These are phyloP conservation scores for Schizochytrium sp. DNA, from an alignment of 108 stramenopile species.

Conservation along the genomic window DNA sequence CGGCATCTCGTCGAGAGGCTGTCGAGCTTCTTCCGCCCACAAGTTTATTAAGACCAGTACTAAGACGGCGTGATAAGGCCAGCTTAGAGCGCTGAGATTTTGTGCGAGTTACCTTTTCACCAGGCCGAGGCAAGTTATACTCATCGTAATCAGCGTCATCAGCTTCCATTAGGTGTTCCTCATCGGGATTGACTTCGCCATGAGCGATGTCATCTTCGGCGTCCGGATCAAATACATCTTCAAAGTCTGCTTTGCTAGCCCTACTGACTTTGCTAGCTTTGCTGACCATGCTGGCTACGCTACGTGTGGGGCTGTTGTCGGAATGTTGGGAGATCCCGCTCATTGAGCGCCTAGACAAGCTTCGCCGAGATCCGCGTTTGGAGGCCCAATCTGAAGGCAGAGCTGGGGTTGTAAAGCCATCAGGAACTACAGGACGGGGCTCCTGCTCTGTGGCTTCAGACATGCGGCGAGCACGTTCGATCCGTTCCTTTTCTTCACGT, in stretches of 20 bases:
- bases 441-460: background rate
- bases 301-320: slow-evolving; percentile 15
- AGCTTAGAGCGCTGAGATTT: background rate
- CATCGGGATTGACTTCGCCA: slow-evolving; percentile 15
- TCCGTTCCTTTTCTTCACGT: slow-evolving; percentile 6
- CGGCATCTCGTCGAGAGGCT: background rate
- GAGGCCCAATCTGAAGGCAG: slow-evolving; percentile 37
- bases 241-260: slow-evolving; percentile 37
- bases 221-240: slow-evolving; percentile 17
- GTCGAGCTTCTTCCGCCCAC: background rate
- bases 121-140: slow-evolving; percentile 17
- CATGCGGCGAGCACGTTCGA: background rate
- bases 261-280: slow-evolving; percentile 3
- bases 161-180: slow-evolving; percentile 25
- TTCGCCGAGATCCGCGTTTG: background rate
- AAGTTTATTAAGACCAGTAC: slow-evolving; percentile 18
- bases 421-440: background rate
- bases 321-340: background rate
- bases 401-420: background rate
- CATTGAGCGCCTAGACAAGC: background rate
- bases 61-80: background rate
- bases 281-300: slow-evolving; percentile 29
- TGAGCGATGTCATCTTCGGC: background rate
- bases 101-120: background rate
- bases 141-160: background rate